These are phyloP conservation scores for Starmerella bombicola DNA, from an alignment of 805 yeast genomes.

Conservation along the genomic window DNA sequence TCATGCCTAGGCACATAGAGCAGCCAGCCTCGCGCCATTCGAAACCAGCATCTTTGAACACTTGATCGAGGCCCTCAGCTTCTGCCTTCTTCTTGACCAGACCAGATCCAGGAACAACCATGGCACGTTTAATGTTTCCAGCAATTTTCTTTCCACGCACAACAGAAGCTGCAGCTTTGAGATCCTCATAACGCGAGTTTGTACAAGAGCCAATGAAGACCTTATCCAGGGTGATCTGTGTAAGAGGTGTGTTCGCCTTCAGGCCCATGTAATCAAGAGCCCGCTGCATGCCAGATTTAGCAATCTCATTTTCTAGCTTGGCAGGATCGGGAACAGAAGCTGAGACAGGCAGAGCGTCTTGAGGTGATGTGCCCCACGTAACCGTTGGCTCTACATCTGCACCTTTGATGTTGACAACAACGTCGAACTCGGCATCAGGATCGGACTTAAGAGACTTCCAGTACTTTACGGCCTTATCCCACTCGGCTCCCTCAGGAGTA, in stretches of 20 bases:
- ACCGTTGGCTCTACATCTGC: slow-evolving; percentile 86
- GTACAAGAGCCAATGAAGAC: slow-evolving; percentile 98
- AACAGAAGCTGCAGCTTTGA: slow-evolving; percentile 87
- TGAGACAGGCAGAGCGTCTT: slow-evolving; percentile 92
- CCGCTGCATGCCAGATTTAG: slow-evolving; percentile 75
- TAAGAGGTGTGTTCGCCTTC: slow-evolving; percentile 64
- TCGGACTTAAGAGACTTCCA: slow-evolving; percentile 86
- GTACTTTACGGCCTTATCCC: slow-evolving; percentile 87
- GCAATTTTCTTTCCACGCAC: slow-evolving; percentile 86
- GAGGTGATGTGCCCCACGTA: slow-evolving; percentile 99
- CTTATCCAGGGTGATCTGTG: slow-evolving; percentile 70
- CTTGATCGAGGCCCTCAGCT: slow-evolving; percentile 82
- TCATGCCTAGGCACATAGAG: slow-evolving; percentile 99
- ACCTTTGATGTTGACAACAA: slow-evolving; percentile 69
- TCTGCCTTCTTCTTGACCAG: slow-evolving; percentile 89
- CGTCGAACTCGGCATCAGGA: slow-evolving; percentile 79
- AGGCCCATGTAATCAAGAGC: slow-evolving; percentile 90
- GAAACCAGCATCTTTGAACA: slow-evolving; percentile 85
- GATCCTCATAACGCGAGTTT: slow-evolving; percentile 92
- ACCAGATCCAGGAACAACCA: slow-evolving; percentile 97
- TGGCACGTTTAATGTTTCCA: slow-evolving; percentile 59
- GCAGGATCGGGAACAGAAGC: slow-evolving; percentile 85
- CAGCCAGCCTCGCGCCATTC: slow-evolving; percentile 99
- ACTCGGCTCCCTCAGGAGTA: slow-evolving; percentile 85
- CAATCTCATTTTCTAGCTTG: slow-evolving; percentile 46